Evolutionary conservation across 1,284 basidiomycete genomes (phyloP), one percentile per base, ranked within the genome.

Genomic region (Jaminaea rosea): DNA sequence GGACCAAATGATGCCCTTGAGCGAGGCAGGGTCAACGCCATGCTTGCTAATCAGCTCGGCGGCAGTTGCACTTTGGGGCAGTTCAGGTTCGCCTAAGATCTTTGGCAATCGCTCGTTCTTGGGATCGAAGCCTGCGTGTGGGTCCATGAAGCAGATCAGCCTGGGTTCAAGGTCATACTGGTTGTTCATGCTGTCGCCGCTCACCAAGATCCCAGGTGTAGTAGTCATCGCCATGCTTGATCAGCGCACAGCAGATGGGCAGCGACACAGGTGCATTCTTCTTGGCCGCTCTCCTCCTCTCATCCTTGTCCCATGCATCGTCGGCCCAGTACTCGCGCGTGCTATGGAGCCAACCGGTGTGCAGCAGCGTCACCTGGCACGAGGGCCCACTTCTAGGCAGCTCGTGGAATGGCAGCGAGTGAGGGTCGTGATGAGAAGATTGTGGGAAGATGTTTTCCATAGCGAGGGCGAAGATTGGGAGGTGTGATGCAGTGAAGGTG

Each of bases 361-460:
- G 55, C 21, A 56, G 52, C 1, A 56, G 37, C 31, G 50, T 50
- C 3, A 52, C 47, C 1, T 28, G 34, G 24, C 49, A 50, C 13
- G 26, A 24, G 8, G 51, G 46, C 17, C 24, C 31, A 4, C 19
- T 29, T 8, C 21, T 28, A 1, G 36, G 17, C 6, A 50, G 42
- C 1, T 42, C 23, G n/a, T 49, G 26, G 45, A 50, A 56, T 10
- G 47, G 47, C 1, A 56, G 50, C 29, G 47, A 49, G 39, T 39
- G 29, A 2, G 55, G 55, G 42, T 52, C 55, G 11, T 21, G 17
- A 23, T 42, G 39, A 13, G 39, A 42, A 24, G 6, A 21, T 10
- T 47, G 52, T 5, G 21, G 69, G 56, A 70, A 70, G 58, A 60
- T 70, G 46, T 3, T 15, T 49, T 21, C 8, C 29, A 8, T 8